A percentile compares a stretch with the other conserved stretches of the same genome.
Evolutionary conservation across 495 filamentous ascomycete genomes (phyloP).

Genomic region (Xylaria venustula): DNA sequence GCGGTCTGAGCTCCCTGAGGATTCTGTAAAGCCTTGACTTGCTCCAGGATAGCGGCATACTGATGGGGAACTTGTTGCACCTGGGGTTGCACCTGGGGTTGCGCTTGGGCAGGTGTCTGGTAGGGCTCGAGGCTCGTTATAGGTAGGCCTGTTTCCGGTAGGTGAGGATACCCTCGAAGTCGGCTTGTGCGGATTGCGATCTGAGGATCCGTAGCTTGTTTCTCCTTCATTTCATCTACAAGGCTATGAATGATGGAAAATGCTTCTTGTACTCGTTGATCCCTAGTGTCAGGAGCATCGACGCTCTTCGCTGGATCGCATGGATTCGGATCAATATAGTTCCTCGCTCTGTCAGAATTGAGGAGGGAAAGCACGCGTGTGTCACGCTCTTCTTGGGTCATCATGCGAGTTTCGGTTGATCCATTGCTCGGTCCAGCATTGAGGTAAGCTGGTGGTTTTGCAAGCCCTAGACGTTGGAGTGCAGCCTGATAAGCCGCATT

Average conservation of each 20-base stretch:
- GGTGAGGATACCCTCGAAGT: too few species aligned
- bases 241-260: constrained; percentile 29
- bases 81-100: constrained; percentile 15
- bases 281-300: constrained; percentile 30
- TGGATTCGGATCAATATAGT: constrained; percentile 32
- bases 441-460: background rate
- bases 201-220: too few species aligned
- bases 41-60: constrained; percentile 20
- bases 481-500: constrained; percentile 16
- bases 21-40: constrained; percentile 29
- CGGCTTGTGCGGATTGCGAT: too few species aligned
- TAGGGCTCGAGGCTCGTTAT: too few species aligned
- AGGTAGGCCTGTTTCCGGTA: too few species aligned
- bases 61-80: constrained; percentile 28
- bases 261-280: constrained; percentile 32
- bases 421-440: background rate
- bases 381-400: constrained; percentile 15
- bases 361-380: constrained; percentile 28
- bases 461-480: constrained; percentile 15
- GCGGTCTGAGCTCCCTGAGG: constrained; percentile 8
- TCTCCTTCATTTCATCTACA: constrained; percentile 26
- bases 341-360: constrained; percentile 32
- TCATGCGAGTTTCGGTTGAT: background rate
- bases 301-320: constrained; percentile 26
- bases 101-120: constrained; percentile 2